Evolutionary conservation across 1,284 basidiomycete species (phyloP), one percentile per base, ranked within the genome.

Genomic region (Puccinia horiana): DNA sequence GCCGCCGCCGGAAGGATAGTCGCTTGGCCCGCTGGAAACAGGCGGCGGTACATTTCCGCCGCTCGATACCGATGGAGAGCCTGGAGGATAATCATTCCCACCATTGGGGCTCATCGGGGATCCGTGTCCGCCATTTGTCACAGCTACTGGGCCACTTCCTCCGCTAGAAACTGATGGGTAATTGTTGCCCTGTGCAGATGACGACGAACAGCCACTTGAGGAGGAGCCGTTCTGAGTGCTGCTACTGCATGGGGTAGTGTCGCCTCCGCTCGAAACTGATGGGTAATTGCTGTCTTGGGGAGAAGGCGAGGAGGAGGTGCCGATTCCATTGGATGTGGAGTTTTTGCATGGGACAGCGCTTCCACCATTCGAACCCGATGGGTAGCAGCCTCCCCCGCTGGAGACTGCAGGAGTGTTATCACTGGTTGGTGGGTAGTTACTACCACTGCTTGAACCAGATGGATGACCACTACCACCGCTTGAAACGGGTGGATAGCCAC

Each of bases 321-420:
- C n/a, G n/a, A 6, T 52, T 52, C 61, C 61, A 16, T 37, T 63
- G 16, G 61, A 29, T 16, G 29, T 9, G 61, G 4, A 32, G 20
- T 29, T 11, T 47, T 11, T 26, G 76, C 47, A 32, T 44, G 81
- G 37, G 52, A 3, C 14, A n/a, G 5, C 26, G 20, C 26, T 63
- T 29, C 61, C 61, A 6, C 73, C 73, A 54, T n/a, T 75, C 4
- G 52, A 75, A 56, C 23, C 52, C 26, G 56, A 44, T 32, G 73
- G 56, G 52, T 56, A 75, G 73, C 73, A 37, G 9, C 52, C 52
- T 58, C 73, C 54, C 37, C 73, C 73, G 47, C 73, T 56, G 49
- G 73, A 49, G 73, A 44, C n/a, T 49, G 73, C 29, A 56, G 73
- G 49, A 35, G 20, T 26, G 73, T 26, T 35, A 56, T n/a, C 20